Base-by-base conservation (phyloP, 108 stramenopile species). In the Nannochloropsis salina region DNA sequence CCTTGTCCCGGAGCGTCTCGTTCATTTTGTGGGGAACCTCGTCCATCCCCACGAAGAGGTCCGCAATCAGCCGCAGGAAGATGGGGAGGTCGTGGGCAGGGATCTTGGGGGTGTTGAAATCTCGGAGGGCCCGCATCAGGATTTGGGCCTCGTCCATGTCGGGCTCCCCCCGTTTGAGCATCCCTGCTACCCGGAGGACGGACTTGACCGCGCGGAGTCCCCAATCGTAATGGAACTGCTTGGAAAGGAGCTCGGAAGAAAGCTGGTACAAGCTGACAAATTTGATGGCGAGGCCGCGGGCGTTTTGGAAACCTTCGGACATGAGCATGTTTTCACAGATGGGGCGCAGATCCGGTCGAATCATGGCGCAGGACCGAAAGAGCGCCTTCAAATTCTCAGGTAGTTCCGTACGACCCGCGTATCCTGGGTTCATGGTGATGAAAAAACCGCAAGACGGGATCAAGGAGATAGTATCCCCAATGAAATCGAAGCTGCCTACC, bases 301-400 rank as follows among this genome's bases (percentile, higher is more conserved):
- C 95, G 15, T 92, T 94, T 88, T 95, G 94, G 84, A 96, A 96
- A 21, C 95, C 95, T 86, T 96, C 95, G 18, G 94, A 93, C 95
- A 96, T 95, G 41, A 96, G 92, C 95, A 96, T 96, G 89, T 96
- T 96, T 87, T 96, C 95, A 86, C 94, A 94, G 83, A 96, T 96
- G 40, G 94, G 93, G 83, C 93, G 95, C 85, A 96, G 92, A 81
- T 96, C 95, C 12, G 95, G 95, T 9, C 95, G 94, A 45, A 96
- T 95, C 95, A 96, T 96, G 42, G 95, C 95, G 86, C 95, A 96
- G 6, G 94, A 94, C 21, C 95, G 94, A 87, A 96, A 96, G 31
- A 95, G 90, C 41, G 93, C 95, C 92, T 96, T 95, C 45, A 95
- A 86, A 86, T 96, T 96, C 86, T 96, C 95, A 12, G 95, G 95